Conservation (phyloP, 2,329 filamentous ascomycete species). For the Aspergillus candidus region DNA sequence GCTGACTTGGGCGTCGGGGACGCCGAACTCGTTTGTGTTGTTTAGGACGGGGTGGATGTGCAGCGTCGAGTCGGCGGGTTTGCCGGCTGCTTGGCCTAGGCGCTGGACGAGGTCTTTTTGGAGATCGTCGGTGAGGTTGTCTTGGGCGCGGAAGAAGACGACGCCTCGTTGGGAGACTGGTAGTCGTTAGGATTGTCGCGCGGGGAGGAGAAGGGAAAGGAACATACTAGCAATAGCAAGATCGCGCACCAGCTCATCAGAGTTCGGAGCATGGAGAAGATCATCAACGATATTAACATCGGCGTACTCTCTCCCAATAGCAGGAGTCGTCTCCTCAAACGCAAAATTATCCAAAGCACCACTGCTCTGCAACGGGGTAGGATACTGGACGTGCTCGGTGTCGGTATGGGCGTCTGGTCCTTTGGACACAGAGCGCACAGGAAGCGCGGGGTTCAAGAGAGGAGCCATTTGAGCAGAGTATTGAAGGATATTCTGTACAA, state of each 20-base stretch:
- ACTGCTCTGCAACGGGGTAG: slow-evolving; percentile 22
- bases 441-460: no score
- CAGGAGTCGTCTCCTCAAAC: slow-evolving; percentile 38
- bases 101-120: slow-evolving; percentile 60
- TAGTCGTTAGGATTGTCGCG: no score
- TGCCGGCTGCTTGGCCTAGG: slow-evolving; percentile 55
- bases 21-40: slow-evolving; percentile 49
- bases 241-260: slow-evolving; percentile 59
- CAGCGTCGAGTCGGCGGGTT: slow-evolving; percentile 51
- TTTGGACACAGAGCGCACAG: no score
- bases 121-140: slow-evolving; percentile 54
- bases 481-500: no score
- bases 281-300: slow-evolving; percentile 42
- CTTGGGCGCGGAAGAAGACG: slow-evolving; percentile 63
- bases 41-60: slow-evolving; percentile 58
- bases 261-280: slow-evolving; percentile 54
- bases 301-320: slow-evolving; percentile 39
- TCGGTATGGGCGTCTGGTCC: background rate
- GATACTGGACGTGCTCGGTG: slow-evolving; percentile 8
- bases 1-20: slow-evolving; percentile 56
- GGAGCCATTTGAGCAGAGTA: no score
- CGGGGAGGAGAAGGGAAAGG: no score
- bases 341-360: slow-evolving; percentile 37
- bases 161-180: slow-evolving; percentile 64
- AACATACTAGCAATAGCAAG: slow-evolving; percentile 59